Evolutionary conservation across 2,329 filamentous ascomycete genomes (phyloP), one percentile per base, ranked within the genome.

Genomic region (Didymella lethalis): DNA sequence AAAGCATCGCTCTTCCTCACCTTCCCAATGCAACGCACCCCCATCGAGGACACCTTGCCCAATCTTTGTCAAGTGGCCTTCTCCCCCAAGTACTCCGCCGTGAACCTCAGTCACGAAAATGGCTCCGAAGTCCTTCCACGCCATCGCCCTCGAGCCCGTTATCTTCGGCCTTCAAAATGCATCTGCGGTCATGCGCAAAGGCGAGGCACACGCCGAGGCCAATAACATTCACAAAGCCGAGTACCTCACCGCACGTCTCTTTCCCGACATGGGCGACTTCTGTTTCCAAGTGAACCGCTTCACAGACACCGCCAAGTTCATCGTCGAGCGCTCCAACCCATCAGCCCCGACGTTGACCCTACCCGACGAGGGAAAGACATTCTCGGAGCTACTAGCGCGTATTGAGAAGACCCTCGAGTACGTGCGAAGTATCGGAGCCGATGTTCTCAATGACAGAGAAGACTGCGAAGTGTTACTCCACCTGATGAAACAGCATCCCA

Each of bases 181-280:
- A 29, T 65, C 73, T 18, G 62, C 67, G 44, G 69, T 83, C 60
- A 78, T 86, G 58, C 68, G 75, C 34, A 82, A 82, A 64, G 83
- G 70, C 54, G 76, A 80, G 59, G 61, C 71, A 4, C 77, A 80
- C 60, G 76, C 75, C 54, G 68, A 78, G 26, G 69, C 78, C 34
- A 77, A 79, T 23, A 64, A 65, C 58, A 75, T 77, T 41, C 63
- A 75, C 12, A 66, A 76, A 5, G 60, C 71, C 3, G 73, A 77
- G 26, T 69, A 82, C 46, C 55, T 82, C 45, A 70, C 77, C 7
- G 74, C 77, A n/a, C 75, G 75, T 2, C 75, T 86, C 20, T 69
- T 77, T 56, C 76, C 76, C 0, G 82, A 85, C 71, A 86, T 86
- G 84, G 60, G 70, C n/a, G 68, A 78, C 4, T 71, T 86, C 46